Percentiles rank a stretch among this genome's conserved stretches.
Evolutionary conservation across 2,329 filamentous ascomycete species (phyloP).

Genomic region (Microsporum ferrugineum): DNA sequence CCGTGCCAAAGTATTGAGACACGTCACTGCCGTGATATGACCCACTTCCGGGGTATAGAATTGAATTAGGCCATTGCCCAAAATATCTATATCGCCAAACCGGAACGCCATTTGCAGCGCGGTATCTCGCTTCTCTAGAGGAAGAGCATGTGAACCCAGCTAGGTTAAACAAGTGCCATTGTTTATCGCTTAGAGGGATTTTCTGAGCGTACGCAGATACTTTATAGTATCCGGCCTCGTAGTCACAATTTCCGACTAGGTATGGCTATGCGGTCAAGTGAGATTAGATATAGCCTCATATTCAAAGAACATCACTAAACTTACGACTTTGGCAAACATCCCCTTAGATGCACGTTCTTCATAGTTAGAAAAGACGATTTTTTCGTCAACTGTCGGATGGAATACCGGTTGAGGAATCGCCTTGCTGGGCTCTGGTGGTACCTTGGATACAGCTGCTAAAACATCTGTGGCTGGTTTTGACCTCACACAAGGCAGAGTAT

Average conservation of each 20-base stretch:
- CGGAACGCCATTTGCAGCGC: slow-evolving; percentile 14
- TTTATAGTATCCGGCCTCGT: slow-evolving; percentile 20
- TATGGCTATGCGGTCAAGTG: slow-evolving; percentile 15
- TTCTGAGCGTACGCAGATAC: slow-evolving; percentile 14
- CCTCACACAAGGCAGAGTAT: slow-evolving; percentile 12
- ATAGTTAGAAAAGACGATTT: slow-evolving; percentile 33
- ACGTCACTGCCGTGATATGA: slow-evolving; percentile 20
- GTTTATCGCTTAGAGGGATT: slow-evolving; percentile 11
- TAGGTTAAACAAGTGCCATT: slow-evolving; percentile 14
- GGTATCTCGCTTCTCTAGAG: slow-evolving; percentile 12
- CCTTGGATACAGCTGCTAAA: slow-evolving; percentile 7
- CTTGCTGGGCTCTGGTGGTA: slow-evolving; percentile 7
- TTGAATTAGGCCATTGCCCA: slow-evolving; percentile 20
- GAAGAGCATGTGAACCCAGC: slow-evolving; percentile 20
- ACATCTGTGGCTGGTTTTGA: slow-evolving; percentile 5
- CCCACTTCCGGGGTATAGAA: slow-evolving; percentile 14
- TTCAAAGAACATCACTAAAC: slow-evolving; percentile 10
- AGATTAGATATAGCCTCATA: background rate
- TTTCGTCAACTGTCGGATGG: slow-evolving; percentile 30
- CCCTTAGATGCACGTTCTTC: slow-evolving; percentile 15
- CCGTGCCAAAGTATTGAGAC: slow-evolving; percentile 23
- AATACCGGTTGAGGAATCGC: slow-evolving; percentile 23
- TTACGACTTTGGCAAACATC: slow-evolving; percentile 26
- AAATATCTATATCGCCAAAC: slow-evolving; percentile 22
- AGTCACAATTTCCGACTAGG: slow-evolving; percentile 10